A percentile compares a stretch with the other conserved stretches of the same genome.
phyloP scores from a whole-genome alignment of 1,284 basidiomycete genomes.

The Cystobasidium pallidum region DNA sequence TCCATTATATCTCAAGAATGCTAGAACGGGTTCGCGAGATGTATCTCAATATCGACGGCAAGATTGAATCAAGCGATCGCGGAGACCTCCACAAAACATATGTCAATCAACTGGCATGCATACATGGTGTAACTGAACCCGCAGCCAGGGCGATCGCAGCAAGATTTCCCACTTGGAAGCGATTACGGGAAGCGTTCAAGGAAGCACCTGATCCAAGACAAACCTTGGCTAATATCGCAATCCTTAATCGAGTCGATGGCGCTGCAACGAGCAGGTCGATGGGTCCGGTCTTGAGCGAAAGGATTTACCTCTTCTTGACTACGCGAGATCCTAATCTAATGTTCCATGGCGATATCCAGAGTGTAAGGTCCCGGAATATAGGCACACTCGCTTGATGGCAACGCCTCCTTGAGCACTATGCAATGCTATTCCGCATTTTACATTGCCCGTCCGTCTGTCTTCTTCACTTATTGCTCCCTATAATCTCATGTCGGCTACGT shows the following conservation, averaged over 20 bases:
- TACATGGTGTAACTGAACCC: conserved; percentile 47
- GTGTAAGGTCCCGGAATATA: conserved; percentile 11
- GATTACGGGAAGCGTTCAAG: conserved; percentile 45
- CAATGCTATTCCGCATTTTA: too few species aligned
- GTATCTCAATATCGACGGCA: conserved; percentile 47
- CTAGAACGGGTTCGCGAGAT: conserved; percentile 47
- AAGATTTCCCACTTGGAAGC: conserved; percentile 48
- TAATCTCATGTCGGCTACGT: too few species aligned
- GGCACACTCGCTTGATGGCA: not conserved
- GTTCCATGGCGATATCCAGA: conserved; percentile 23
- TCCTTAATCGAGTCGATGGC: conserved; percentile 47
- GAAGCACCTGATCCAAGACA: not conserved
- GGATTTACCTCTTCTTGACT: conserved; percentile 47
- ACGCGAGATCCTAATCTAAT: conserved; percentile 40
- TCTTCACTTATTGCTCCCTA: too few species aligned
- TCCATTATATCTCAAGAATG: conserved; percentile 36
- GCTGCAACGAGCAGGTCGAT: conserved; percentile 48
- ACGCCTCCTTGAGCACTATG: not conserved
- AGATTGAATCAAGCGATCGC: conserved; percentile 46
- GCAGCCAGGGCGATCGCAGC: conserved; percentile 47
- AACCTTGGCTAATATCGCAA: conserved; percentile 39
- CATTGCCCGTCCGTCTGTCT: too few species aligned
- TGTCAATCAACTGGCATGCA: conserved; percentile 48
- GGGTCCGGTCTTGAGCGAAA: conserved; percentile 45
- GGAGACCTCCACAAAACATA: conserved; percentile 48